Base-by-base conservation (phyloP, 2,329 filamentous ascomycete genomes). In the Phialemonium atrogriseum region DNA sequence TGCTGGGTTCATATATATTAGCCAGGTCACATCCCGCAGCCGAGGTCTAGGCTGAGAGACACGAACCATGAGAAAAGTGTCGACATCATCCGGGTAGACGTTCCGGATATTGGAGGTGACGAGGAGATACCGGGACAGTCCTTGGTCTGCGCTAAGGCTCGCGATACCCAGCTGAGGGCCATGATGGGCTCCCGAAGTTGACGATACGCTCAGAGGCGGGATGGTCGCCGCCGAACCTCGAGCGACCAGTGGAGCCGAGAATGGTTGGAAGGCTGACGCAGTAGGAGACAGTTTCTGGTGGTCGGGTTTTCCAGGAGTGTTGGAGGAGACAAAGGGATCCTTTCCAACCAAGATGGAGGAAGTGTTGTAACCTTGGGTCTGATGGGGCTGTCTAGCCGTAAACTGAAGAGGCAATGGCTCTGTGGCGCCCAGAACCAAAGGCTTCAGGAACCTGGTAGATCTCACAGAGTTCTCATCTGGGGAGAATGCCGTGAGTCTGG, bases 261-360 rank as follows among this genome's bases (percentile, higher is more conserved):
- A 55, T 5, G 79, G 79, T 11, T 66, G 70, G 43, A 84, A 84
- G 2, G 65, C 49, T 2, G 70, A 72, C 2, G 78, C 77, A 6
- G 70, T 79, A 2, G 80, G 74, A 4, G 78, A 83, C 14, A 84
- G 56, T 41, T 73, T 69, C 36, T 60, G 63, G n/a, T n/a, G n/a
- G 28, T 55, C 37, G 29, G 45, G 18, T 43, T 60, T 55, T 45
- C 49, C 40, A 26, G 41, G 46, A 11, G 44, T 45, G 12, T 50
- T 43, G 24, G 51, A 51, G 3, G 64, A 68, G 20, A 71, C 48
- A 37, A 78, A 79, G 0, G 75, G 74, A 36, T 79, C 72, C 34
- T 60, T 66, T 30, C 67, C 64, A 2, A 45, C 46, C 7, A 47
- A 41, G 5, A 46, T 38, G 10, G 40, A 38, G 8, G 37, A 36